Conservation (phyloP, 495 filamentous ascomycete species). For the Aspergillus kassunensis region DNA sequence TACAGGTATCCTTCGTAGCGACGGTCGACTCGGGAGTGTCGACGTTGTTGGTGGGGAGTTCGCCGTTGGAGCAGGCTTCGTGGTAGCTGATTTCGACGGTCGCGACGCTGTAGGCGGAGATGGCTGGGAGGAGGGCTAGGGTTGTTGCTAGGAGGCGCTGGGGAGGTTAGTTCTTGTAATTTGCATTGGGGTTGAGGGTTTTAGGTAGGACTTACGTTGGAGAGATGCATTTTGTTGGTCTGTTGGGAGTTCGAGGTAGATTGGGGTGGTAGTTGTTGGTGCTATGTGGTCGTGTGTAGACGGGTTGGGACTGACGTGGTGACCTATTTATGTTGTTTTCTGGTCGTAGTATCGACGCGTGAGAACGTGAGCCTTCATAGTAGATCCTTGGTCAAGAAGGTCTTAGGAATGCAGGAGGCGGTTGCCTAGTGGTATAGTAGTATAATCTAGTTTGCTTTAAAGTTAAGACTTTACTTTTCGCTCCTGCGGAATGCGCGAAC, state of each 20-base stretch:
- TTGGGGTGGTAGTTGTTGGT: too few species aligned
- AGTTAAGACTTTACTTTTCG: too few species aligned
- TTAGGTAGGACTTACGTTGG: conserved; percentile 6
- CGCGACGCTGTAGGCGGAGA: conserved; percentile 14
- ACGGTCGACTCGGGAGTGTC: neutral
- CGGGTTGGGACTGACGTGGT: neutral
- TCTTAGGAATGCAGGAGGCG: neutral
- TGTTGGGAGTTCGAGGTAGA: neutral
- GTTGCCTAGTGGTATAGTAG: neutral
- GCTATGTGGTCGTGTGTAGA: too few species aligned
- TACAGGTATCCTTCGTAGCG: conserved; percentile 4
- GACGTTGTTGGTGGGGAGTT: conserved; percentile 2
- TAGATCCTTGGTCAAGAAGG: neutral
- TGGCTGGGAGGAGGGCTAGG: conserved; percentile 12
- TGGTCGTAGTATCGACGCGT: neutral
- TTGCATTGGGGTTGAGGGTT: too few species aligned
- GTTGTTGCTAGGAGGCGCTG: conserved; percentile 9
- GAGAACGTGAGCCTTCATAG: neutral
- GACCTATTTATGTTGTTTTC: conserved; percentile 8
- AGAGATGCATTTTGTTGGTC: conserved; percentile 16
- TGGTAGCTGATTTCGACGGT: conserved; percentile 9
- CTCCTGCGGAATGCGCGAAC: too few species aligned
- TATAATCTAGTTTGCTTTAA: too few species aligned
- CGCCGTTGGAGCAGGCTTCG: conserved; percentile 7
- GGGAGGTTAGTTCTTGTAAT: too few species aligned